Evolutionary conservation across 805 yeast species (phyloP), one percentile per base, ranked within the genome.

Genomic region (Candida alai): DNA sequence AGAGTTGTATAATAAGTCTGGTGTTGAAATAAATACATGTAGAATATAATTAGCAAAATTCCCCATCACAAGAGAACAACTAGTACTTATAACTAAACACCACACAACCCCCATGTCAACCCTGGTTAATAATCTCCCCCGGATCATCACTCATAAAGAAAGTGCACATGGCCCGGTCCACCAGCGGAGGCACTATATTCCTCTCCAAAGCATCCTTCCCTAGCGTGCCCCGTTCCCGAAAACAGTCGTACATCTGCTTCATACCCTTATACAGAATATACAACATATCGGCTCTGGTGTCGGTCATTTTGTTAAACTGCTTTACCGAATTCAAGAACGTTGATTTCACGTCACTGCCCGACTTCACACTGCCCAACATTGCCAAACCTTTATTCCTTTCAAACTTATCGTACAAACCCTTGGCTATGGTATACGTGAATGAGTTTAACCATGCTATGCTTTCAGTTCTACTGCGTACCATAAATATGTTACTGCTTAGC

Each of bases 301-400:
- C 68, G 2, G 84, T 78, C 69, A 82, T 68, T 42, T 68, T 60
- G 35, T 74, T 76, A 42, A 83, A 68, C 37, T 80, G 80, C 33
- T 70, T 65, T 18, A 82, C 42, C 35, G 78, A 66, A 42, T 72
- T 71, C 4, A 65, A 42, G 44, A 66, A 72, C 0, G 78, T 68
- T 27, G 73, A 74, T 16, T 56, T 54, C 3, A 60, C 45, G 44
- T 69, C 72, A 9, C 61, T 55, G 0, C 84, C 84, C 5, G 84
- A 76, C 47, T 64, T 70, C 8, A 79, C 68, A 2, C 54, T 59
- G 4, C 80, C 79, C 6, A 82, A 54, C 42, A 74, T 76, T 1
- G 81, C 69, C 35, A 76, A 64, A 24, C 71, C 72, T 37, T 66
- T 62, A 48, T 76, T 73, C 41, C 86, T 55, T 40, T 76, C 70